Base-by-base conservation (phyloP, 2,329 filamentous ascomycete species). In the Curvularia sp. region DNA sequence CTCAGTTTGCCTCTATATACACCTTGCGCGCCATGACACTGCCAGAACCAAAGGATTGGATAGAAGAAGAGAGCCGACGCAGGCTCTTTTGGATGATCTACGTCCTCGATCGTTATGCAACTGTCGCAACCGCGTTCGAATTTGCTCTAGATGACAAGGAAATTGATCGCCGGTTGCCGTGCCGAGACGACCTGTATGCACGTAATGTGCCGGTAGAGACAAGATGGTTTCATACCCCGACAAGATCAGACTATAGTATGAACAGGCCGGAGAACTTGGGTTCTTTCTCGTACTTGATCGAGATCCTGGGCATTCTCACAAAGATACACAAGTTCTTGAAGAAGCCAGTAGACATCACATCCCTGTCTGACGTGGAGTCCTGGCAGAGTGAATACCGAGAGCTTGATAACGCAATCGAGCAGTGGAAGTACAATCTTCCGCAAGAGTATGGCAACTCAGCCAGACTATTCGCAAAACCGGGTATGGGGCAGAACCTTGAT, bases 11-110 rank as follows among this genome's bases (percentile, higher is more conserved):
- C 1, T 96, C 93, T 0, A 97, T 97, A 46, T 96, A 96, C 73
- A 97, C 93, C 0, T 80, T 96, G 43, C 85, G 93, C 53, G 92
- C 93, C 15, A 93, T 93, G 80, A 88, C 94, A 2, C 81, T 97
- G 0, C 90, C 92, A 0, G 92, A 96, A 60, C 86, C 93, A 0
- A 88, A 87, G 49, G 90, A 92, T 60, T 97, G 93, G 76, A 89
- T 96, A 55, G 93, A 97, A 73, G 93, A 97, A 60, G 93, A 97
- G 75, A 90, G 91, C 41, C 83, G 93, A 27, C 85, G 93, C 27
- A 84, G 93, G 25, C 81, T 97, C 1, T 96, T 97, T 76, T 97
- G 93, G 93, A 94, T 96, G 88, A 88, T 96, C 10, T 97, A 96
- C 72, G 80, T 97, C 12, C 83, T 97, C 5, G 93, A 97, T 74